phyloP scores from a whole-genome alignment of 1,139 yeast species.

The Yamadazyma atlantica region DNA sequence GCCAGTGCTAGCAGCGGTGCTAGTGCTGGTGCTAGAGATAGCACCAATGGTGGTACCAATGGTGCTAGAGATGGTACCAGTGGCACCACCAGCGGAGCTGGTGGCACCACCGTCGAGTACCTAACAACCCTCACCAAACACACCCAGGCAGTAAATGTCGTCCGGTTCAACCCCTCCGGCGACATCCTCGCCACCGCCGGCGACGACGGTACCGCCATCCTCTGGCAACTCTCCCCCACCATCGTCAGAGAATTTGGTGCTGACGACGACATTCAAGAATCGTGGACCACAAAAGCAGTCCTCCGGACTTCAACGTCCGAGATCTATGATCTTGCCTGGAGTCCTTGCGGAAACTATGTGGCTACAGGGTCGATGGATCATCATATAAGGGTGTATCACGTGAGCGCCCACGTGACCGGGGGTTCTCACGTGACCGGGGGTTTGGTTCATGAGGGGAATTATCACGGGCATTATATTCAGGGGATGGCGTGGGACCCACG shows the following conservation, averaged over 20 bases:
- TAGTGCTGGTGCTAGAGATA: too few species aligned
- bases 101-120: constrained; percentile 43
- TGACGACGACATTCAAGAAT: constrained; percentile 57
- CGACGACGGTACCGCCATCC: constrained; percentile 84
- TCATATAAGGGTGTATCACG: constrained; percentile 65
- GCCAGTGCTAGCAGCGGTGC: too few species aligned
- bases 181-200: constrained; percentile 82
- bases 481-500: constrained; percentile 96
- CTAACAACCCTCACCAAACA: constrained; percentile 81
- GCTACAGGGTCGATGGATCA: constrained; percentile 95
- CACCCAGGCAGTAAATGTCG: constrained; percentile 92
- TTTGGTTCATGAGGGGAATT: constrained; percentile 62
- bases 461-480: constrained; percentile 88
- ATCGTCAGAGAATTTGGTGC: constrained; percentile 57
- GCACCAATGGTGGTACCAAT: too few species aligned
- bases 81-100: too few species aligned
- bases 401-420: too few species aligned
- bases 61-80: too few species aligned
- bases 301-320: constrained; percentile 69
- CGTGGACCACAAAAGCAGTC: constrained; percentile 63
- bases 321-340: constrained; percentile 89
- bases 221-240: constrained; percentile 68
- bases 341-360: constrained; percentile 72
- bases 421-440: too few species aligned
- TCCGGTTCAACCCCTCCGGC: constrained; percentile 72